Evolutionary conservation across 495 filamentous ascomycete species (phyloP).

Genomic region (Lasiosphaeriaceae sp.): DNA sequence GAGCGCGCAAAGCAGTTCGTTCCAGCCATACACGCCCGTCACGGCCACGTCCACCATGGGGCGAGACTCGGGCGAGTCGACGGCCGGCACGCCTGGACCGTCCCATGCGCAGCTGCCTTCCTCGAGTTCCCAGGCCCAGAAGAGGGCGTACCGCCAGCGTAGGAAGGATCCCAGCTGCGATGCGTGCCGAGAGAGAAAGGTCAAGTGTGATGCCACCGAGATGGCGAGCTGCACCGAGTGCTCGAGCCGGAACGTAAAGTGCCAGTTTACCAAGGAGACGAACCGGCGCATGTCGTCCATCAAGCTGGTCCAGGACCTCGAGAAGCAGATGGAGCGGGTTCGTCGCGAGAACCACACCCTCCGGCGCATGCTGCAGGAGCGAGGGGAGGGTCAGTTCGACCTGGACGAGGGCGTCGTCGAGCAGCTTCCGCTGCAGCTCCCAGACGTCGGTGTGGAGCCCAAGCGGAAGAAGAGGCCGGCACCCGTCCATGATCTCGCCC

Average conservation of each 20-base stretch:
- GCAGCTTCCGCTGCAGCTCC: constrained; percentile 61
- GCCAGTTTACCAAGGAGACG: constrained; percentile 98
- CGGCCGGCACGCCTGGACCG: constrained; percentile 46
- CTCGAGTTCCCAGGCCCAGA: constrained; percentile 60
- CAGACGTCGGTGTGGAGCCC: constrained; percentile 63
- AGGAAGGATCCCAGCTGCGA: constrained; percentile 98
- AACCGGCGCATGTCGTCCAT: constrained; percentile 98
- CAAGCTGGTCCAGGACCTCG: constrained; percentile 97
- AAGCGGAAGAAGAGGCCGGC: constrained; percentile 56
- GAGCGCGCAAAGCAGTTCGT: constrained; percentile 30
- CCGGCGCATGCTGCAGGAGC: constrained; percentile 53
- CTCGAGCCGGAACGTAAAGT: constrained; percentile 89
- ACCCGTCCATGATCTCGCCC: constrained; percentile 62
- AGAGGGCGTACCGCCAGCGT: constrained; percentile 89
- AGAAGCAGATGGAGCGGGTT: constrained; percentile 78
- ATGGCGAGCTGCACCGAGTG: constrained; percentile 95
- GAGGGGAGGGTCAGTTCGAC: constrained; percentile 37
- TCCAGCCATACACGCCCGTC: constrained; percentile 45
- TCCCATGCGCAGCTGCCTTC: constrained; percentile 40
- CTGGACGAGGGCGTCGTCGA: constrained; percentile 61
- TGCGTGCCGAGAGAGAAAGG: constrained; percentile 94
- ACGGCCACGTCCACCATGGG: constrained; percentile 46
- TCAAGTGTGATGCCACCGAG: constrained; percentile 98
- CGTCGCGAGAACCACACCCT: constrained; percentile 70
- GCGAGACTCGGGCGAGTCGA: constrained; percentile 51